phyloP scores from a whole-genome alignment of 2,329 filamentous ascomycete genomes.

The Fusarium palustre region DNA sequence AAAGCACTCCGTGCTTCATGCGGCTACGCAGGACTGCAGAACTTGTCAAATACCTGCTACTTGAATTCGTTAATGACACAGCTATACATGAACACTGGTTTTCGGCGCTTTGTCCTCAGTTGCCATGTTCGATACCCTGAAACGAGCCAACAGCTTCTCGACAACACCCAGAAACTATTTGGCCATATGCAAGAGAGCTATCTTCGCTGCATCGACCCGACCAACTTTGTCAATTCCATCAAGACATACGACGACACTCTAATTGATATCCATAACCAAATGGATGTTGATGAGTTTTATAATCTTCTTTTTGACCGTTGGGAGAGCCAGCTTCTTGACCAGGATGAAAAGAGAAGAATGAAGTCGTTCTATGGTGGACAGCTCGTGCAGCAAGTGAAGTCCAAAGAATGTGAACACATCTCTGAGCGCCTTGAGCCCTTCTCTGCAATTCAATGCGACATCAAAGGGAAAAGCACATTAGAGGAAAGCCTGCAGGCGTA shows the following conservation, averaged over 20 bases:
- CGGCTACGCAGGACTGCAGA: conserved; percentile 89
- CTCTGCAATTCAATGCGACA: conserved; percentile 94
- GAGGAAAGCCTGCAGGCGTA: conserved; percentile 94
- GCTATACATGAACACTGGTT: conserved; percentile 93
- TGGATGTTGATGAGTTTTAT: conserved; percentile 99
- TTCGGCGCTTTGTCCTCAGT: conserved; percentile 84
- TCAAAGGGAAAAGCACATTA: conserved; percentile 88
- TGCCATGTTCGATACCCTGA: conserved; percentile 67
- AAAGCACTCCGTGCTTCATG: conserved; percentile 79
- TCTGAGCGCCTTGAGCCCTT: conserved; percentile 92
- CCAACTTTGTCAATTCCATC: conserved; percentile 78
- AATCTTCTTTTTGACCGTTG: conserved; percentile 92
- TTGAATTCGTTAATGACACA: conserved; percentile 95
- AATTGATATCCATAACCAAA: conserved; percentile 90
- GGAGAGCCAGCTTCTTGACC: conserved; percentile 80
- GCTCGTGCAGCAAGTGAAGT: conserved; percentile 93
- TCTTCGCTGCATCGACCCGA: conserved; percentile 78
- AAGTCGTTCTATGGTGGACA: conserved; percentile 91
- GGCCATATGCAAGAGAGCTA: conserved; percentile 86
- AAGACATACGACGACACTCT: conserved; percentile 83
- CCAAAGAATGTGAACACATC: conserved; percentile 92
- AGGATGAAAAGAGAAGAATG: conserved; percentile 77
- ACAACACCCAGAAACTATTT: conserved; percentile 84
- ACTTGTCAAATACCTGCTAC: conserved; percentile 96
- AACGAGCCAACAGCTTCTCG: conserved; percentile 74